Conservation (phyloP, 164 flowering plant species). For the Piper betle region DNA sequence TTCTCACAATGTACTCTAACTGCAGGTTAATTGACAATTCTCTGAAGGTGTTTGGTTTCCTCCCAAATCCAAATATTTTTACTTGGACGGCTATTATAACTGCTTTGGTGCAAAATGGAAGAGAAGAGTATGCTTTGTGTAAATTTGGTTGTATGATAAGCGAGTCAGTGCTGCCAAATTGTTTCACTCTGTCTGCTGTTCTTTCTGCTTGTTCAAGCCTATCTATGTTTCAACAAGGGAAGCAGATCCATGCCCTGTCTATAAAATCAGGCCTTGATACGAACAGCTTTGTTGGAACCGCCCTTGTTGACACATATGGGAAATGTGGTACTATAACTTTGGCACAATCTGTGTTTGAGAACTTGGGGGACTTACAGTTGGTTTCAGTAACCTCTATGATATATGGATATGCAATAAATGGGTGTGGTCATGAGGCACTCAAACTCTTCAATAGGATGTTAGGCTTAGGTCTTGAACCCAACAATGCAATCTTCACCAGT, state of each 20-base stretch:
- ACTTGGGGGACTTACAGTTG: slow-evolving; percentile 20
- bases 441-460: slow-evolving; percentile 24
- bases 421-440: slow-evolving; percentile 33
- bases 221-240: slow-evolving; percentile 35
- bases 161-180: slow-evolving; percentile 24
- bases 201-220: slow-evolving; percentile 37
- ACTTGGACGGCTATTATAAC: slow-evolving; percentile 51
- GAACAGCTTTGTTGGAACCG: slow-evolving; percentile 24
- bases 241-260: slow-evolving; percentile 27
- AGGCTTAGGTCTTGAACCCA: slow-evolving; percentile 20
- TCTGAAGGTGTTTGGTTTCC: slow-evolving; percentile 25
- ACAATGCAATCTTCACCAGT: slow-evolving; percentile 24
- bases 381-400: slow-evolving; percentile 40
- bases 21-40: slow-evolving; percentile 37
- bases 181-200: slow-evolving; percentile 35
- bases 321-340: slow-evolving; percentile 30
- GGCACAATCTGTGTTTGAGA: slow-evolving; percentile 29
- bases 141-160: slow-evolving; percentile 32
- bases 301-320: slow-evolving; percentile 35
- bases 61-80: slow-evolving; percentile 32
- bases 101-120: slow-evolving; percentile 29
- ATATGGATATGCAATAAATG: slow-evolving; percentile 31
- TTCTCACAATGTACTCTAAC: slow-evolving; percentile 51
- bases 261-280: slow-evolving; percentile 22
- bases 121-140: slow-evolving; percentile 31